Base-by-base conservation (phyloP, 108 stramenopile genomes). In the Bacterosira constricta region DNA sequence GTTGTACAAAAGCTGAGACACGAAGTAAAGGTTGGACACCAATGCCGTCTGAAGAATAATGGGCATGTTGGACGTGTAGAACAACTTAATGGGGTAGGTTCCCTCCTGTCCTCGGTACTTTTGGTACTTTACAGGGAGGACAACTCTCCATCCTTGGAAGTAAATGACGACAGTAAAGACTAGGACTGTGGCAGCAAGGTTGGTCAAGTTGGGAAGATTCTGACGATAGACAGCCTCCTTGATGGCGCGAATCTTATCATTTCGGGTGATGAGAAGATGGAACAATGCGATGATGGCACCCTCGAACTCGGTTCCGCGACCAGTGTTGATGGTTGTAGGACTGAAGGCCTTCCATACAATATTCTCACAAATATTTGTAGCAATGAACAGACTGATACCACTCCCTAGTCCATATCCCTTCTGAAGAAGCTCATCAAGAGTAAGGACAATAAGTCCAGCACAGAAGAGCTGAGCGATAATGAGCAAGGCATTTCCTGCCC, bases 1-100 rank as follows among this genome's bases (percentile, higher is more conserved):
- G 76, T 97, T 98, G 96, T 98, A 98, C 55, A 99, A 79, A 38
- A 99, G 84, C 85, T 99, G 98, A 67, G 92, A 94, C 37, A 99
- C 87, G 83, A 99, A 99, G 94, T 99, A 99, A 46, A 99, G 79
- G 88, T 99, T 99, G 81, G 92, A 93, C 17, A 98, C 97, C 63
- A 99, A 83, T 1, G 98, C 98, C 18, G 98, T 97, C 84, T 98
- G 98, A 31, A 99, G 88, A 73, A 99, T 99, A 83, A 99, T 98
- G 79, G 98, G 98, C 97, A 99, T 99, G 96, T 99, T 99, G 82
- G 97, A 98, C 13, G 99, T 99, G 95, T 99, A 99, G 82, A 99
- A 99, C 23, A 99, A 93, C 90, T 96, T 96, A 91, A 96, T 96
- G 85, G 95, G 95, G 85, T 94, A 96, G 80, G 86, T 93, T 69